Base-by-base conservation (phyloP, 1,284 basidiomycete genomes). In the Crepidotus sp. region DNA sequence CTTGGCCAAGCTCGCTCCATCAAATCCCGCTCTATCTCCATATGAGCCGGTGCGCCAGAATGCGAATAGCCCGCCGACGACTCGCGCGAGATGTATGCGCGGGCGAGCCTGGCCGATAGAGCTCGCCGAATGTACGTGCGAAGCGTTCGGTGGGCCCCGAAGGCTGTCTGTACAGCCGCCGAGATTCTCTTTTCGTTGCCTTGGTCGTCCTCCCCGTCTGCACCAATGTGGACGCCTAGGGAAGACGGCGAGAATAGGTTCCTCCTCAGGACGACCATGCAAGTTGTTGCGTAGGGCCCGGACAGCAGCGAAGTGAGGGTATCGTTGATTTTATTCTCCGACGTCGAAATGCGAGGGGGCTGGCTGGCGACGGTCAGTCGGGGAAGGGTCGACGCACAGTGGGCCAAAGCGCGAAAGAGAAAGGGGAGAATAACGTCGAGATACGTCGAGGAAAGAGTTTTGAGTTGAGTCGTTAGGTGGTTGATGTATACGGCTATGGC, bases 1-100 rank as follows among this genome's bases (percentile, higher is more conserved):
- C 74, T 76, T 1, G 76, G 68, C 80, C 80, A 86, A 0, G 81
- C 82, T 2, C 73, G 71, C 50, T 83, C 80, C 69, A 86, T 71
- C 36, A 84, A 57, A 14, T 77, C 75, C 31, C 64, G 64, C 44
- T 76, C 76, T 10, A 85, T 57, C 38, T 75, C 73, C 53, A 83
- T 64, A 33, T 73, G 65, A 0, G 69, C 70, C 0, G 78, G 76
- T 3, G 70, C 72, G 18, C 80, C 80, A 1, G 80, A 74, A 30
- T 69, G 68, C 0, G 76, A 70, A 48, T 80, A 81, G 4, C 65
- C 64, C 5, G 68, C 54, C 2, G 75, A 67, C n/a, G 62, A 67
- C 47, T 77, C 66, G 18, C 73, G 67, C 3, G 68, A 64, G 43
- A 83, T 79, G 55, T 74, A 80, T 3, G 77, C 74, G 26, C 79